A percentile compares a stretch with the other conserved stretches of the same genome.
Conservation (phyloP, 805 yeast species). For the Pichia rugopelliculosa region DNA sequence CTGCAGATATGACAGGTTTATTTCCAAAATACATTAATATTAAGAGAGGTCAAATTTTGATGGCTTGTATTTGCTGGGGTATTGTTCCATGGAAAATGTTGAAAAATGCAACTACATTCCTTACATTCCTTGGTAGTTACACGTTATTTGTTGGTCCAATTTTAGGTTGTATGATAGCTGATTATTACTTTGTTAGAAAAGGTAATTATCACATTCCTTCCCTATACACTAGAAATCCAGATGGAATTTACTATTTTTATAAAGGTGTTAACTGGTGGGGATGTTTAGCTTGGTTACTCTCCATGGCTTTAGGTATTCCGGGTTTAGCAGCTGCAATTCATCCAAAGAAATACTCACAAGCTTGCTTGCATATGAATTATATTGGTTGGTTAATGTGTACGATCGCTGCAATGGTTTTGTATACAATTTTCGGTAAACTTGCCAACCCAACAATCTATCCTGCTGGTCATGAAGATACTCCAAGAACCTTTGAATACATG, state of each 20-base stretch:
- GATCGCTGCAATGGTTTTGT: constrained; percentile 12
- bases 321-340: constrained; percentile 24
- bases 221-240: constrained; percentile 29
- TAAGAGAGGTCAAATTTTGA: constrained; percentile 39
- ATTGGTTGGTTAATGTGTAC: constrained; percentile 23
- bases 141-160: constrained; percentile 34
- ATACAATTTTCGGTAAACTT: constrained; percentile 12
- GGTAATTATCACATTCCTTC: constrained; percentile 33
- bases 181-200: constrained; percentile 34
- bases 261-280: constrained; percentile 17
- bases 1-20: constrained; percentile 44
- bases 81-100: constrained; percentile 37
- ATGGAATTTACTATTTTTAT: constrained; percentile 29
- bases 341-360: constrained; percentile 11
- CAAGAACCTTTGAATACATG: constrained; percentile 20
- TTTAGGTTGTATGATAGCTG: constrained; percentile 32
- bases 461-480: constrained; percentile 15
- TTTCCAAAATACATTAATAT: constrained; percentile 38
- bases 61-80: constrained; percentile 28
- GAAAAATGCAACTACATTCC: constrained; percentile 29
- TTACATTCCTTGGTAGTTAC: constrained; percentile 24
- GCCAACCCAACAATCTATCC: constrained; percentile 18
- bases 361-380: constrained; percentile 18
- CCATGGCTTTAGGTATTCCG: constrained; percentile 20
- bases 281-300: constrained; percentile 13